Evolutionary conservation across 75 land plant species (phyloP).

Genomic region (Selaginella moellendorffii): DNA sequence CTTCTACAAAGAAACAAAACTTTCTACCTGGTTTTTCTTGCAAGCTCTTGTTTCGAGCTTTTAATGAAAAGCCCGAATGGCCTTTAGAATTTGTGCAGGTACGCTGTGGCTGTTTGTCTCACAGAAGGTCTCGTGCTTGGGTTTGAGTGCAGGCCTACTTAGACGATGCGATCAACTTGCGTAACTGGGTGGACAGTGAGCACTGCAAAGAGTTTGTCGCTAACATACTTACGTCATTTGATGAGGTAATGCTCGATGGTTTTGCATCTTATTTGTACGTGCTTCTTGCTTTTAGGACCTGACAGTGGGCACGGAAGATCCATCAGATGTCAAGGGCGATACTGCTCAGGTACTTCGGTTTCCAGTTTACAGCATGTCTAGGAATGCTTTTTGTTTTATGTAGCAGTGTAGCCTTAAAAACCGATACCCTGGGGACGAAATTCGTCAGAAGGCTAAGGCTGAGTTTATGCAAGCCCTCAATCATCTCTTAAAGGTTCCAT

Average conservation of each 20-base stretch:
- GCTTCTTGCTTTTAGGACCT: too few species aligned
- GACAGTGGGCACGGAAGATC: slow-evolving; percentile 3
- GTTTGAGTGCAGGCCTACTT: slow-evolving; percentile 21
- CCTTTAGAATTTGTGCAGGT: slow-evolving; percentile 37
- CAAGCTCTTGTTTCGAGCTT: slow-evolving; percentile 27
- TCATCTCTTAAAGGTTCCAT: slow-evolving; percentile 18
- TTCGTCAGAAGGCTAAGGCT: slow-evolving; percentile 17
- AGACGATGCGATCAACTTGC: slow-evolving; percentile 17
- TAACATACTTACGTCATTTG: slow-evolving; percentile 21
- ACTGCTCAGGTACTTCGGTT: too few species aligned
- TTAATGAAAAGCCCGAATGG: slow-evolving; percentile 24
- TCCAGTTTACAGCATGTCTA: too few species aligned
- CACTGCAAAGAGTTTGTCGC: slow-evolving; percentile 32
- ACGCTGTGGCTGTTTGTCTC: not conserved
- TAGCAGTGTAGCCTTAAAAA: too few species aligned
- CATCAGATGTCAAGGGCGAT: too few species aligned
- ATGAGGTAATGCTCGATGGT: too few species aligned
- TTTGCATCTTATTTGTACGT: too few species aligned
- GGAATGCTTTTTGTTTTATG: too few species aligned
- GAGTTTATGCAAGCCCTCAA: slow-evolving; percentile 22
- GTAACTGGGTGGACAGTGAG: slow-evolving; percentile 26
- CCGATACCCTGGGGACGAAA: slow-evolving; percentile 21
- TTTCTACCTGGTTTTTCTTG: slow-evolving; percentile 25
- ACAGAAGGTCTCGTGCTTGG: not conserved
- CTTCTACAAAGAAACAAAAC: slow-evolving; percentile 11